phyloP scores from a whole-genome alignment of 495 filamentous ascomycete genomes.

The Margaritispora aquatica region DNA sequence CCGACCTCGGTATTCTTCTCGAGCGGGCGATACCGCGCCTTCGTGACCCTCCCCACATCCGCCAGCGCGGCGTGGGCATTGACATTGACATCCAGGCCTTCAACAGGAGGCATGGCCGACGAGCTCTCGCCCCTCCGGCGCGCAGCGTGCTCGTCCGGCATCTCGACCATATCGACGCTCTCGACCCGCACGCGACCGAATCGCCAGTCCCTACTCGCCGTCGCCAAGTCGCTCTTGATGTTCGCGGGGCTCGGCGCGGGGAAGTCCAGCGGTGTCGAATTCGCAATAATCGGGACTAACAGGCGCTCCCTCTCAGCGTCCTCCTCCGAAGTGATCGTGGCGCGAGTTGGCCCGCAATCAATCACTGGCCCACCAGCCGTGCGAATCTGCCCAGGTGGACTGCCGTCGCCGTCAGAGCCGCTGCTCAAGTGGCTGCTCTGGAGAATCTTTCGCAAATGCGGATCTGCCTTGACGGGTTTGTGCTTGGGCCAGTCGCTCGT shows the following conservation, averaged over 20 bases:
- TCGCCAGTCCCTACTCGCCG: slow-evolving; percentile 47
- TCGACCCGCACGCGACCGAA: slow-evolving; percentile 57
- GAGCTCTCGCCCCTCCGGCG: slow-evolving; percentile 13
- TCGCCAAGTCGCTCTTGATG: slow-evolving; percentile 6
- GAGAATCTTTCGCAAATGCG: slow-evolving; percentile 5
- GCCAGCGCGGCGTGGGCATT: slow-evolving; percentile 5
- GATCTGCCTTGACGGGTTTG: slow-evolving; percentile 2
- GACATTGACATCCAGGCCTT: slow-evolving; percentile 12
- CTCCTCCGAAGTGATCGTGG: not conserved
- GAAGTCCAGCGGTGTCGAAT: slow-evolving; percentile 1
- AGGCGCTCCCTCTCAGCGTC: not conserved
- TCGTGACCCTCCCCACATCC: slow-evolving; percentile 39
- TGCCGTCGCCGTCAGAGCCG: not conserved
- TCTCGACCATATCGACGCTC: slow-evolving; percentile 55
- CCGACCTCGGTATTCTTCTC: slow-evolving; percentile 77
- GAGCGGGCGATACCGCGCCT: slow-evolving; percentile 70
- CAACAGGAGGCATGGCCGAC: not conserved
- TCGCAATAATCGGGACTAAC: not conserved
- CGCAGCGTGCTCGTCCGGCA: not conserved
- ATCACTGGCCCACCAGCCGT: slow-evolving; percentile 9
- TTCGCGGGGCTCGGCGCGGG: slow-evolving; percentile 1
- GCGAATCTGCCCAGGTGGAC: not conserved
- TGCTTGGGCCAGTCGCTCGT: slow-evolving; percentile 35
- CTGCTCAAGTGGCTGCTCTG: not conserved
- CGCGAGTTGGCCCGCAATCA: slow-evolving; percentile 19